These are phyloP conservation scores for Zalaria sp. DNA, from an alignment of 2,329 filamentous ascomycete species.

Conservation along the genomic window DNA sequence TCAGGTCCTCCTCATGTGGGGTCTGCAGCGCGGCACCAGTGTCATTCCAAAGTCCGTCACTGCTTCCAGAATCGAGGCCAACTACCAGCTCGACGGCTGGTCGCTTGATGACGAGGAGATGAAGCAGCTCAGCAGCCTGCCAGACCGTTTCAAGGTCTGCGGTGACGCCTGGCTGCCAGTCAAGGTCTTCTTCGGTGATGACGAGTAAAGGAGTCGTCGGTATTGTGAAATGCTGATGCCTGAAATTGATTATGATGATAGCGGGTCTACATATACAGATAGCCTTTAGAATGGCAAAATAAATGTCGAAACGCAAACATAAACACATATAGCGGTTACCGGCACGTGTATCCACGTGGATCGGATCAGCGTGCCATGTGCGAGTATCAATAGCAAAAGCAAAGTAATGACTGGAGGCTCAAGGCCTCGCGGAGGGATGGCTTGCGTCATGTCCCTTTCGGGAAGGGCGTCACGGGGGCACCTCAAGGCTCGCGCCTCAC, in stretches of 20 bases:
- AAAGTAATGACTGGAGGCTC: too few relatives aligned
- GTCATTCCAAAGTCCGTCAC: conserved; percentile 80
- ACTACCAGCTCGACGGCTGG: conserved; percentile 59
- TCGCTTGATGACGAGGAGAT: conserved; percentile 60
- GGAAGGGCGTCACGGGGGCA: too few relatives aligned
- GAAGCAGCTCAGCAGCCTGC: conserved; percentile 49
- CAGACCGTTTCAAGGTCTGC: conserved; percentile 73
- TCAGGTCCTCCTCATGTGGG: conserved; percentile 70
- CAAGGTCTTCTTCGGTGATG: conserved; percentile 72
- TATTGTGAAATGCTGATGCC: conserved; percentile 1
- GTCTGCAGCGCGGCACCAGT: conserved; percentile 63
- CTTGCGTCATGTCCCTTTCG: too few relatives aligned
- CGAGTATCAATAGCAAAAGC: too few relatives aligned
- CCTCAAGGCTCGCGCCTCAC: too few relatives aligned
- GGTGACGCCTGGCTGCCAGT: conserved; percentile 59
- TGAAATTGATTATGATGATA: not conserved
- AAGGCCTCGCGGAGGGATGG: too few relatives aligned
- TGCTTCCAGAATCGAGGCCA: conserved; percentile 56
- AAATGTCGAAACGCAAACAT: too few relatives aligned
- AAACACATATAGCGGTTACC: too few relatives aligned
- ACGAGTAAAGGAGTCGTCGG: conserved; percentile 41
- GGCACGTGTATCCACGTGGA: too few relatives aligned
- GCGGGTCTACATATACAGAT: too few relatives aligned
- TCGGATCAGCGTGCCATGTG: too few relatives aligned
- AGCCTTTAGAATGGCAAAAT: too few relatives aligned